phyloP scores from a whole-genome alignment of 371 early-diverging fungal species.

The Mycotypha africana region DNA sequence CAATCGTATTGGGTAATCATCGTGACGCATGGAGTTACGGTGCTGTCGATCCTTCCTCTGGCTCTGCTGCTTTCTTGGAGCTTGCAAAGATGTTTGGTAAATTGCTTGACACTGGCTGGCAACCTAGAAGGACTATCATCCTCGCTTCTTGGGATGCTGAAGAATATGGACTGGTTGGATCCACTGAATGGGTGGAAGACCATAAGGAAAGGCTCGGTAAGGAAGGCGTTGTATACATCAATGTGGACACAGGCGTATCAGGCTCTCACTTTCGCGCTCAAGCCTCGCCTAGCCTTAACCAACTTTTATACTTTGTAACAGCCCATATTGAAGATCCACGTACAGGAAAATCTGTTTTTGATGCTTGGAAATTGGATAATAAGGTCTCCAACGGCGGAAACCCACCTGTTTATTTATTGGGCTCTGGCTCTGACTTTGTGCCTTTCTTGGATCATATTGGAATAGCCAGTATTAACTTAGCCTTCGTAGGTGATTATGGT shows the following conservation, averaged over 20 bases:
- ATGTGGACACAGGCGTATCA: constrained; percentile 49
- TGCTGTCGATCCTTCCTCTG: constrained; percentile 65
- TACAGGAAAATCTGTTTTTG: constrained; percentile 42
- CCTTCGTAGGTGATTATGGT: constrained; percentile 48
- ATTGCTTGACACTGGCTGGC: constrained; percentile 56
- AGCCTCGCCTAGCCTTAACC: constrained; percentile 51
- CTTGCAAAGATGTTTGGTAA: constrained; percentile 49
- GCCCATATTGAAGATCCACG: constrained; percentile 41
- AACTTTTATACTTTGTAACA: constrained; percentile 48
- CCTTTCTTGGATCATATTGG: constrained; percentile 60
- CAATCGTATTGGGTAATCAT: constrained; percentile 49
- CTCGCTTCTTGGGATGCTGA: constrained; percentile 71
- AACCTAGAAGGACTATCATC: constrained; percentile 58
- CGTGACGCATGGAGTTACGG: constrained; percentile 74
- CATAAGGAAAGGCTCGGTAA: constrained; percentile 48
- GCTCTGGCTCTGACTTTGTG: constrained; percentile 55
- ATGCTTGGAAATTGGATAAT: constrained; percentile 33
- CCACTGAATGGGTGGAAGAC: constrained; percentile 73
- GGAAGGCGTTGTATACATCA: constrained; percentile 54
- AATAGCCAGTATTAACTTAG: constrained; percentile 46
- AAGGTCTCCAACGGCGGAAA: constrained; percentile 1
- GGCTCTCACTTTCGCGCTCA: constrained; percentile 43
- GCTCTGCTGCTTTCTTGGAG: constrained; percentile 59
- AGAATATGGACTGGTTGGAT: constrained; percentile 61
- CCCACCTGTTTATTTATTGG: constrained; percentile 30